Percentiles rank a stretch among this genome's conserved stretches.
phyloP scores from a whole-genome alignment of 768 basidiomycete species.

The Rhodotorula kratochvilovae region DNA sequence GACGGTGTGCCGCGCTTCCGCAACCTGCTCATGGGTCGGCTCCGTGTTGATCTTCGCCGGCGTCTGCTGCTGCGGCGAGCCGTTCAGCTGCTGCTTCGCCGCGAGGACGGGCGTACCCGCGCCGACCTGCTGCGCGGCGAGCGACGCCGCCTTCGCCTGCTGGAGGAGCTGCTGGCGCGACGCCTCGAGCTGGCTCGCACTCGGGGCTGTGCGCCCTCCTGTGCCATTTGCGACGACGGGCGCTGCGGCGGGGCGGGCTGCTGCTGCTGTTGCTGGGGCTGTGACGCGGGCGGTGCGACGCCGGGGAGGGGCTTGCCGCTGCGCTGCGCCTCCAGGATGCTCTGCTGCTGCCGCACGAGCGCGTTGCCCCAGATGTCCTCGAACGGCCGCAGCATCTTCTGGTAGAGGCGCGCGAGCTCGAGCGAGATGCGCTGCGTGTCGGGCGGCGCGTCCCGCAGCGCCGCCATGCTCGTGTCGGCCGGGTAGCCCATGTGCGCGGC shows the following conservation, averaged over 20 bases:
- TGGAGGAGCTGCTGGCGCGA: conserved; percentile 20
- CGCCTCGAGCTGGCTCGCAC: conserved; percentile 12
- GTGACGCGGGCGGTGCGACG: conserved; percentile 2
- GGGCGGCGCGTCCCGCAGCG: conserved; percentile 6
- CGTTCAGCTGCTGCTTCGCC: conserved; percentile 11
- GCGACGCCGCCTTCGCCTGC: conserved; percentile 9
- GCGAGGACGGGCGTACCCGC: background rate
- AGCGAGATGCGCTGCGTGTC: conserved; percentile 34
- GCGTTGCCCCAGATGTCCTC: conserved; percentile 39
- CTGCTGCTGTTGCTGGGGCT: conserved; percentile 9
- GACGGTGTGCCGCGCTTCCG: conserved; percentile 17
- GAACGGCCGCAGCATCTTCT: conserved; percentile 37
- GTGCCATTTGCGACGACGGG: background rate
- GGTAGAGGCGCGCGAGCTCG: conserved; percentile 37
- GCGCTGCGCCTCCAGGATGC: conserved; percentile 24
- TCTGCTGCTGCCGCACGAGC: conserved; percentile 20
- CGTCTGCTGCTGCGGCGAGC: background rate
- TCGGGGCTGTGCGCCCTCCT: background rate
- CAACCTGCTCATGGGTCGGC: conserved; percentile 29
- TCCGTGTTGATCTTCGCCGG: conserved; percentile 10
- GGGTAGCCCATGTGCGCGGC: conserved; percentile 31
- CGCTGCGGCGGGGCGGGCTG: conserved; percentile 8
- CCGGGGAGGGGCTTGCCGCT: conserved; percentile 2
- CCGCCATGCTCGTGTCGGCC: conserved; percentile 17
- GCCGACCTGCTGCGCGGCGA: conserved; percentile 7